phyloP scores from a whole-genome alignment of 805 yeast genomes.

The Saitoella complicata region DNA sequence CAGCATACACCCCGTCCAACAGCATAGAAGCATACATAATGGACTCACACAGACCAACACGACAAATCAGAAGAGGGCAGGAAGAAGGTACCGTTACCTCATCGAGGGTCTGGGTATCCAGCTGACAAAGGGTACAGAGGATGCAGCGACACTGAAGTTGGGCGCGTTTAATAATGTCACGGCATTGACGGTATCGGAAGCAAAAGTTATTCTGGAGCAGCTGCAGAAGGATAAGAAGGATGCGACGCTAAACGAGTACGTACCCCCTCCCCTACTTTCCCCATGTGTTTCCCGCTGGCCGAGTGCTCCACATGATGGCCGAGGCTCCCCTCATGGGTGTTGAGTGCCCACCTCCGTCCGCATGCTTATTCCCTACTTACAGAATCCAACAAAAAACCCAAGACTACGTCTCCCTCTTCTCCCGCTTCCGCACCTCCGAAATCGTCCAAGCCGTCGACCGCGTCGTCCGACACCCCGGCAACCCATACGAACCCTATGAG shows the following conservation, averaged over 20 bases:
- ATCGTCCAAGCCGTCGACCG: conserved; percentile 70
- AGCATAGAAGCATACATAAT: no score
- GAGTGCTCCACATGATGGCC: not conserved
- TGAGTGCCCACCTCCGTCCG: not conserved
- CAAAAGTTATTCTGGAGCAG: conserved; percentile 59
- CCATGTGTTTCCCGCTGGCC: not conserved
- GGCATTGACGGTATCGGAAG: conserved; percentile 60
- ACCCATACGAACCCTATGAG: conserved; percentile 68
- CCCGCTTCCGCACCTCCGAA: conserved; percentile 65
- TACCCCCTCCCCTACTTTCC: conserved; percentile 12
- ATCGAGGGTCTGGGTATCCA: no score
- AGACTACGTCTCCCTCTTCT: conserved; percentile 54
- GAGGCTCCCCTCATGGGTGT: not conserved
- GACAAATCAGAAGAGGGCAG: no score
- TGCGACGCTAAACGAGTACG: conserved; percentile 26
- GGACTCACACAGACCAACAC: no score
- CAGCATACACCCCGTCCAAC: no score
- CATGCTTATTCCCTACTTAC: not conserved
- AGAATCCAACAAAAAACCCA: conserved; percentile 63
- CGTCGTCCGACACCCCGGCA: conserved; percentile 30
- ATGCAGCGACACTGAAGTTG: no score
- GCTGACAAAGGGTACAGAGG: no score
- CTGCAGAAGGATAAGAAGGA: conserved; percentile 51
- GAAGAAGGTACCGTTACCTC: no score
- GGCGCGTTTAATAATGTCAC: conserved; percentile 1